Conservation (phyloP, 1,284 basidiomycete species). For the Irpex sp. region DNA sequence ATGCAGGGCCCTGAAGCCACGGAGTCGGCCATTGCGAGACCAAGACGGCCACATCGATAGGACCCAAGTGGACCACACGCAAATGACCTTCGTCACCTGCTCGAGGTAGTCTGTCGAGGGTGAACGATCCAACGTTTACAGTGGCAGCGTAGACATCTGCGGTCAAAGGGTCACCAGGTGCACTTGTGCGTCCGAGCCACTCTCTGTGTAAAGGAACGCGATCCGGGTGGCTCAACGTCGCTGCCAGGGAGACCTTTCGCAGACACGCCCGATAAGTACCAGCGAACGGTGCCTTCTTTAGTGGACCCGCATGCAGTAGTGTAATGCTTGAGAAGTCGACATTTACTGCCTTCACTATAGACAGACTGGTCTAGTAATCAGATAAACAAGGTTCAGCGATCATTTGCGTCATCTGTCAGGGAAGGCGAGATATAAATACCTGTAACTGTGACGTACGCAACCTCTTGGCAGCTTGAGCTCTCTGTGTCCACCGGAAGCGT, state of each 20-base stretch:
- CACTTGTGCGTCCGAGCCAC: constrained; percentile 45
- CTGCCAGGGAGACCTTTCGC: constrained; percentile 33
- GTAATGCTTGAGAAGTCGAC: constrained; percentile 23
- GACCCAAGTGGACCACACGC: constrained; percentile 44
- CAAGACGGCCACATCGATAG: constrained; percentile 40
- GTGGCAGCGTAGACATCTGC: constrained; percentile 46
- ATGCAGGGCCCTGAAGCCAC: constrained; percentile 44
- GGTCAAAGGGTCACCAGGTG: constrained; percentile 32
- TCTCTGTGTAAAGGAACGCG: constrained; percentile 43
- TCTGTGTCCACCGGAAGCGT: constrained; percentile 9
- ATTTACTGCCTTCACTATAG: constrained; percentile 25
- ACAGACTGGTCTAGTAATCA: constrained; percentile 15
- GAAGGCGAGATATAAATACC: constrained; percentile 2
- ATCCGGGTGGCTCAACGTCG: constrained; percentile 45
- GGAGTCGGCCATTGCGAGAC: constrained; percentile 59
- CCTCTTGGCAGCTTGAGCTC: neutral
- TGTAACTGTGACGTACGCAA: constrained; percentile 1
- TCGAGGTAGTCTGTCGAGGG: constrained; percentile 28
- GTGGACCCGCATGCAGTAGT: constrained; percentile 18
- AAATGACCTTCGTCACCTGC: constrained; percentile 27
- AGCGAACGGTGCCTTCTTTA: constrained; percentile 9
- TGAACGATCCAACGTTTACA: constrained; percentile 36
- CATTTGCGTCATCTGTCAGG: neutral
- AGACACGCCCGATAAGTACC: constrained; percentile 41
- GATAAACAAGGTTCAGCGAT: neutral